A percentile compares a stretch with the other conserved stretches of the same genome.
These are phyloP conservation scores for Arabis alpina DNA, from an alignment of 345 rosid species.

Conservation along the genomic window DNA sequence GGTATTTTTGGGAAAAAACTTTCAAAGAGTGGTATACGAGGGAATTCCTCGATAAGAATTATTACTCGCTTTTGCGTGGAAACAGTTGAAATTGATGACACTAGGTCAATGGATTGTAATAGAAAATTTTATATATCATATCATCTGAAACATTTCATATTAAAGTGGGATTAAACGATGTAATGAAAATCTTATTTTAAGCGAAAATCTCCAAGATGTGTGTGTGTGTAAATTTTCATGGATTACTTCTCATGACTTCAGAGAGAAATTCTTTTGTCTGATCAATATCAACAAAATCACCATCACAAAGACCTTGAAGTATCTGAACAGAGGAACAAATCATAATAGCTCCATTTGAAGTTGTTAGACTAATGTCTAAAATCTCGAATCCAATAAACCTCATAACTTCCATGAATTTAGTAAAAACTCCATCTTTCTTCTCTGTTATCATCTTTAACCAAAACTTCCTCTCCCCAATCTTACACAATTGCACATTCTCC, in stretches of 20 bases:
- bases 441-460: constrained; percentile 71
- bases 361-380: constrained; percentile 58
- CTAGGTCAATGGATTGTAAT: background rate
- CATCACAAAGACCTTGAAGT: constrained; percentile 30
- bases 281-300: constrained; percentile 20
- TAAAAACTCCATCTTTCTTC: constrained; percentile 64
- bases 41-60: no score
- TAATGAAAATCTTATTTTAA: background rate
- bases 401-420: constrained; percentile 63
- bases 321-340: constrained; percentile 63
- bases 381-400: constrained; percentile 58
- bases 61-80: no score
- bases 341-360: constrained; percentile 59
- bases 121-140: background rate
- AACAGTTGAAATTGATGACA: no score
- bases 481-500: constrained; percentile 67
- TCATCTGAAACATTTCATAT: constrained; percentile 18
- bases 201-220: background rate
- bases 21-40: no score
- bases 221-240: constrained; percentile 12
- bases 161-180: background rate
- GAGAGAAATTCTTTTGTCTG: constrained; percentile 30
- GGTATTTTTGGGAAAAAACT: no score
- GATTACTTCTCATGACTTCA: constrained; percentile 33
- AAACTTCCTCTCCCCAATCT: constrained; percentile 54